A percentile compares a stretch with the other conserved stretches of the same genome.
These are phyloP conservation scores for Epichloe typhina DNA, from an alignment of 2,329 filamentous ascomycete genomes.

Conservation along the genomic window DNA sequence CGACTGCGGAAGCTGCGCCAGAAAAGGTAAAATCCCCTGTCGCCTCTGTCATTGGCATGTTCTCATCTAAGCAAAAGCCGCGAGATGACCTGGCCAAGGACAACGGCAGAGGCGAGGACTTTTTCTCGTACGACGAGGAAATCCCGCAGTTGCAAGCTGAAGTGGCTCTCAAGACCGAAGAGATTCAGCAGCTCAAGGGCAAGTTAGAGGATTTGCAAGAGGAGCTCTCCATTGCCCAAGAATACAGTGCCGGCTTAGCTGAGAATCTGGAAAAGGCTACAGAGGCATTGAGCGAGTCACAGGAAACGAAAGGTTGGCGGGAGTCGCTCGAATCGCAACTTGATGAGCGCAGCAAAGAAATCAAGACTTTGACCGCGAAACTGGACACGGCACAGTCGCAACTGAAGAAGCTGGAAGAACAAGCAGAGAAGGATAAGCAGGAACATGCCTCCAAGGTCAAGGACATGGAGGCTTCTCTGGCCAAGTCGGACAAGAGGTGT, in stretches of 20 bases:
- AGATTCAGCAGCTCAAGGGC: slow-evolving; percentile 56
- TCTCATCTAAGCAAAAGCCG: slow-evolving; percentile 33
- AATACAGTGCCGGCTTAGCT: slow-evolving; percentile 54
- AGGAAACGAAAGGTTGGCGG: slow-evolving; percentile 25
- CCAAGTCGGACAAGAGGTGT: slow-evolving; percentile 20
- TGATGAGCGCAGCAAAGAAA: slow-evolving; percentile 32
- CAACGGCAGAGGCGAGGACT: slow-evolving; percentile 44
- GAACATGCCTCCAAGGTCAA: slow-evolving; percentile 19
- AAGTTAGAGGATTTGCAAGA: slow-evolving; percentile 56
- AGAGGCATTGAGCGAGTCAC: slow-evolving; percentile 42
- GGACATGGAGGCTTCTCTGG: slow-evolving; percentile 24
- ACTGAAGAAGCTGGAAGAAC: slow-evolving; percentile 29
- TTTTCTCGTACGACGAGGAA: slow-evolving; percentile 89
- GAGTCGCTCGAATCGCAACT: slow-evolving; percentile 37
- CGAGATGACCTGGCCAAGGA: slow-evolving; percentile 17
- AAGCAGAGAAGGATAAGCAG: slow-evolving; percentile 20
- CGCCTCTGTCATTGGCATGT: slow-evolving; percentile 33
- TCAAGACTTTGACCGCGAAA: slow-evolving; percentile 35
- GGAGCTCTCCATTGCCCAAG: slow-evolving; percentile 58
- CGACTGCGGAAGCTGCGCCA: slow-evolving; percentile 6
- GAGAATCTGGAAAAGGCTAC: slow-evolving; percentile 55
- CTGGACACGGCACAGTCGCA: slow-evolving; percentile 30
- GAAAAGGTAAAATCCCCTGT: slow-evolving; percentile 33
- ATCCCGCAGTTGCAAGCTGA: slow-evolving; percentile 69
- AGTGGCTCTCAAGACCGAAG: slow-evolving; percentile 53